A percentile compares a stretch with the other conserved stretches of the same genome.
phyloP scores from a whole-genome alignment of 345 rosid species.

The Linum lewisii region DNA sequence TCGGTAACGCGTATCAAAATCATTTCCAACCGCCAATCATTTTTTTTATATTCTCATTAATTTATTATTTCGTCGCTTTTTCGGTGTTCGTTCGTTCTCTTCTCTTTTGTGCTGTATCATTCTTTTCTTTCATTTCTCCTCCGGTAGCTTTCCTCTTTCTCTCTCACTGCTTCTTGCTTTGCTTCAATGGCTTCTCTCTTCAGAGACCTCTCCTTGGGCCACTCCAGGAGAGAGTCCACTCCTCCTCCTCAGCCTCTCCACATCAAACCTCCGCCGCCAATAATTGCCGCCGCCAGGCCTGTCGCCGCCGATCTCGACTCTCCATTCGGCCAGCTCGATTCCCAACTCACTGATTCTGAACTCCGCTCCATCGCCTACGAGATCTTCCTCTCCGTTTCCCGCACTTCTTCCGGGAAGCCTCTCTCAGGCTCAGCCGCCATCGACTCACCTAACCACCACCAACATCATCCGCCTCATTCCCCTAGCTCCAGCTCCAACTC shows the following conservation, averaged over 20 bases:
- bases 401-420: conserved; percentile 73
- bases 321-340: conserved; percentile 67
- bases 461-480: conserved; percentile 27
- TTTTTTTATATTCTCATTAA: too few species aligned
- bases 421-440: conserved; percentile 45
- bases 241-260: conserved; percentile 22
- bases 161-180: background rate
- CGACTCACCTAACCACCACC: conserved; percentile 31
- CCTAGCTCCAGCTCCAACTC: conserved; percentile 18
- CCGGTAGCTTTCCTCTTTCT: conserved; percentile 10
- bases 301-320: conserved; percentile 49
- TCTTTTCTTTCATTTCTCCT: background rate
- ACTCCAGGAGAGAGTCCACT: conserved; percentile 68
- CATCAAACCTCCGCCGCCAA: conserved; percentile 7
- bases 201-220: conserved; percentile 85
- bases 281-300: conserved; percentile 17
- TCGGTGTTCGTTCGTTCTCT: too few species aligned
- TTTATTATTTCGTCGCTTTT: too few species aligned
- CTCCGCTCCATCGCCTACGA: conserved; percentile 79
- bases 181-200: conserved; percentile 76
- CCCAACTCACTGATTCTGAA: conserved; percentile 68
- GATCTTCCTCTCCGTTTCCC: conserved; percentile 81
- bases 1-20: too few species aligned
- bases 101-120: too few species aligned
- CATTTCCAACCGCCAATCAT: too few species aligned